Base-by-base conservation (phyloP, 139 green algal genomes). In the Chlorella sp. region DNA sequence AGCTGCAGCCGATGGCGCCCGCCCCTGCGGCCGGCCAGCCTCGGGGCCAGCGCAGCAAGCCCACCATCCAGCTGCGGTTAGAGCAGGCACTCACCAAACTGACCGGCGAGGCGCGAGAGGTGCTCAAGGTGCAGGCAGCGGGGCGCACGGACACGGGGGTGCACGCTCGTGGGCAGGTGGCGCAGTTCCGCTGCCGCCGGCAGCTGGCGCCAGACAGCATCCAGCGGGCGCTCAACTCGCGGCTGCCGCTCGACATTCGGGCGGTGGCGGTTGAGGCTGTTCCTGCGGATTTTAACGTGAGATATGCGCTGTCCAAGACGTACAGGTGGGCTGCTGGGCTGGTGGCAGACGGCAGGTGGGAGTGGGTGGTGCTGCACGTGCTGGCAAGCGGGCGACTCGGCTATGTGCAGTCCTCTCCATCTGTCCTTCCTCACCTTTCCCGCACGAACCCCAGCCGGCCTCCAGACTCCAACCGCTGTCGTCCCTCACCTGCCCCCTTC, bases 131-230 rank as follows among this genome's bases (percentile, higher is more conserved):
- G 76, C 77, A 89, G 36, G 93, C 88, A 14, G 92, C 93, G 3
- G 93, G 95, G 24, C 87, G 95, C 19, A 98, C 95, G 1, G 95
- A 98, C 80, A 81, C 92, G 36, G 95, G 95, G 24, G 95, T 98
- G 80, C 95, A 98, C 68, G 95, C 95, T 0, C 30, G 81, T 20
- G 95, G 92, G 19, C 89, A 92, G 88, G 88, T 94, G 43, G 88
- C 93, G 19, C 91, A 95, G 85, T 94, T 95, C 68, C 83, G 70
- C 69, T 85, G 79, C 36, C 80, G 90, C 46, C 75, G 76, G 72
- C 73, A 60, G 17, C 70, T 88, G 5, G 74, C 87, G 26, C 40
- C 73, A 1, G 36, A 34, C 34, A 73, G 80, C 36, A 70, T 94
- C 76, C 86, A 78, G 40, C 80, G 81, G 48, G 85, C 79, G 51